Evolutionary conservation across 1,284 basidiomycete species (phyloP).

Genomic region (Fomitopsis palustris): DNA sequence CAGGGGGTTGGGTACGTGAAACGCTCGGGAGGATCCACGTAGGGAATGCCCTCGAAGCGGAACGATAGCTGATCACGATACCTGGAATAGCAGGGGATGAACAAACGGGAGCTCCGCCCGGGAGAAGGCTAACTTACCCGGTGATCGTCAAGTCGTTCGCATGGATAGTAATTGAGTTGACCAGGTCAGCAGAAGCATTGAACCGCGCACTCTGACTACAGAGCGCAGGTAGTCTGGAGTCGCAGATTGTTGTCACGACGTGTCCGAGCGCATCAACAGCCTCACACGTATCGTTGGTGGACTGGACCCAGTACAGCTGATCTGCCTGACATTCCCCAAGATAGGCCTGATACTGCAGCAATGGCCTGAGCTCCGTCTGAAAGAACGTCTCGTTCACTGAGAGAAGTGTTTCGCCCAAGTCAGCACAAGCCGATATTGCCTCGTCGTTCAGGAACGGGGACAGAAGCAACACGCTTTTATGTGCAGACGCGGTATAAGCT

Average conservation of each 20-base stretch:
- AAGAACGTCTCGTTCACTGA: conserved; percentile 24
- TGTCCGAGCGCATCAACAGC: conserved; percentile 20
- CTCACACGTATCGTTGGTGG: conserved; percentile 18
- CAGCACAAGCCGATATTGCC: conserved; percentile 18
- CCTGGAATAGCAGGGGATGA: conserved; percentile 11
- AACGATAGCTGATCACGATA: conserved; percentile 34
- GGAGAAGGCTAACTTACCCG: conserved; percentile 17
- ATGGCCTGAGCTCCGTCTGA: conserved; percentile 18
- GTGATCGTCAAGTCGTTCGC: conserved; percentile 23
- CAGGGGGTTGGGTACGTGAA: conserved; percentile 31
- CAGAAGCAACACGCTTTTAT: conserved; percentile 23
- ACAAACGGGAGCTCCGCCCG: background rate
- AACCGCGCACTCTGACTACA: conserved; percentile 26
- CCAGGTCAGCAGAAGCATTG: conserved; percentile 14
- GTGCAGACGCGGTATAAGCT: conserved; percentile 18
- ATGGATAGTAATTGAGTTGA: conserved; percentile 17
- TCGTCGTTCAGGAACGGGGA: conserved; percentile 12
- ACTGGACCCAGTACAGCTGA: conserved; percentile 28
- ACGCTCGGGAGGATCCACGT: conserved; percentile 28
- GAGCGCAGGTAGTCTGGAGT: conserved; percentile 21
- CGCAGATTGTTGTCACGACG: conserved; percentile 19
- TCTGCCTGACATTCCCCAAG: conserved; percentile 13
- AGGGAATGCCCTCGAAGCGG: conserved; percentile 35
- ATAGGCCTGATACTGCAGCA: conserved; percentile 25
- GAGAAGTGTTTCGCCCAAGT: conserved; percentile 25